Base-by-base conservation (phyloP, 352 stramenopile genomes). In the Pythium folliculosum region DNA sequence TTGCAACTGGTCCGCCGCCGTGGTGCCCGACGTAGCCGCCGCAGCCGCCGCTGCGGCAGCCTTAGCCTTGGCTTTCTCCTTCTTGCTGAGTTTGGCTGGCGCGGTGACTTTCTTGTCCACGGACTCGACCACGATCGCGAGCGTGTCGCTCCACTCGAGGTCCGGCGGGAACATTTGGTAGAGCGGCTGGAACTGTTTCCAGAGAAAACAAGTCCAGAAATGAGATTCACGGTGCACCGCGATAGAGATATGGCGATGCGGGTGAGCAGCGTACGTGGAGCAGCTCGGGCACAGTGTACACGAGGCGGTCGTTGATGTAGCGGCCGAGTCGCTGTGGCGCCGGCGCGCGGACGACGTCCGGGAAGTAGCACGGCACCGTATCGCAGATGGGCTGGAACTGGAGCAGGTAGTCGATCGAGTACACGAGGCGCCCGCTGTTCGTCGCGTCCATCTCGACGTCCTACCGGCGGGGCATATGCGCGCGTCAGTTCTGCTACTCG, bases 381-480 rank as follows among this genome's bases (percentile, higher is more conserved):
- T 92, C 81, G 43, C 80, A 84, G 8, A 92, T 54, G 32, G 71
- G 60, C 51, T 87, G 67, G 49, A 92, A 92, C 80, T 89, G 59
- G n/a, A 87, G 61, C 40, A 92, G 71, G 58, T 80, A 90, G n/a
- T 87, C 73, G 53, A 80, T 87, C 56, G 81, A 83, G 66, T 92
- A 92, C 32, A 79, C 79, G 62, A 82, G 79, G 14, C 76, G 63
- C 57, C 81, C 75, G 30, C 72, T 57, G 0, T 68, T 51, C 67
- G 16, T 47, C 16, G 22, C 25, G 21, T 50, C 61, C 21, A 65
- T 60, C 16, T 51, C 47, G 23, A 69, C 60, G 48, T 75, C 58
- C 71, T 71, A 44, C 9, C n/a, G n/a, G n/a, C n/a, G n/a, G n/a
- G n/a, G n/a, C n/a, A n/a, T n/a, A n/a, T n/a, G n/a, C n/a, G n/a